Evolutionary conservation across 306 rosid genomes (phyloP).

Genomic region (Citrullus mucosospermus): DNA sequence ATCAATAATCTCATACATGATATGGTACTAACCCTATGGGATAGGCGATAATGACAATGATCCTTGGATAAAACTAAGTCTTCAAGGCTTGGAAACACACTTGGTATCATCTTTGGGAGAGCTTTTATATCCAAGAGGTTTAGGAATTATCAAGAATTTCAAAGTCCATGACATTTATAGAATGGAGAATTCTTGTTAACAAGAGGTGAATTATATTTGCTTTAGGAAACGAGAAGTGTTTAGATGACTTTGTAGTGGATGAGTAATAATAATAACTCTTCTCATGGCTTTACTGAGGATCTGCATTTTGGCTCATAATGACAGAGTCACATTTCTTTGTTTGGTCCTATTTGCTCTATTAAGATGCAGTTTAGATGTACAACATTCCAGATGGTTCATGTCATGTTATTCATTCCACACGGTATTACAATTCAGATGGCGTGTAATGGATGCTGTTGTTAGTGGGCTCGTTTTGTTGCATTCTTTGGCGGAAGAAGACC

Average conservation of each 20-base stretch:
- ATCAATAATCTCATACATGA: not conserved
- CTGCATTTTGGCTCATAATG: not conserved
- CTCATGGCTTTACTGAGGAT: not conserved
- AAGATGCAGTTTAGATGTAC: not conserved
- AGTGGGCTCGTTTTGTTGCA: too few species aligned
- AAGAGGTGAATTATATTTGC: not conserved
- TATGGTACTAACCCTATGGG: not conserved
- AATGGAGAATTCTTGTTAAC: not conserved
- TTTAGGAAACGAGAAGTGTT: not conserved
- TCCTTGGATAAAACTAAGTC: not conserved
- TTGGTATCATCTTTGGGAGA: not conserved
- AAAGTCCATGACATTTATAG: not conserved
- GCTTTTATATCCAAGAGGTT: not conserved
- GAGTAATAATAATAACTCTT: not conserved
- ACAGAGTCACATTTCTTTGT: too few species aligned
- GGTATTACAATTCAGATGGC: not conserved
- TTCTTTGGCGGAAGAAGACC: too few species aligned
- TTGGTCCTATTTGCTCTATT: not conserved
- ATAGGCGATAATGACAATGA: not conserved
- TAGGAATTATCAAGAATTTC: not conserved
- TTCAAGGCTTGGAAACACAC: not conserved
- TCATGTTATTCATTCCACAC: slow-evolving; percentile 11
- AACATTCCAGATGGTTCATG: slow-evolving; percentile 1
- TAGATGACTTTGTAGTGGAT: not conserved
- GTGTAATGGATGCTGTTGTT: not conserved